A percentile compares a stretch with the other conserved stretches of the same genome.
phyloP scores from a whole-genome alignment of 1,284 basidiomycete species.

The Puccinia triticina region DNA sequence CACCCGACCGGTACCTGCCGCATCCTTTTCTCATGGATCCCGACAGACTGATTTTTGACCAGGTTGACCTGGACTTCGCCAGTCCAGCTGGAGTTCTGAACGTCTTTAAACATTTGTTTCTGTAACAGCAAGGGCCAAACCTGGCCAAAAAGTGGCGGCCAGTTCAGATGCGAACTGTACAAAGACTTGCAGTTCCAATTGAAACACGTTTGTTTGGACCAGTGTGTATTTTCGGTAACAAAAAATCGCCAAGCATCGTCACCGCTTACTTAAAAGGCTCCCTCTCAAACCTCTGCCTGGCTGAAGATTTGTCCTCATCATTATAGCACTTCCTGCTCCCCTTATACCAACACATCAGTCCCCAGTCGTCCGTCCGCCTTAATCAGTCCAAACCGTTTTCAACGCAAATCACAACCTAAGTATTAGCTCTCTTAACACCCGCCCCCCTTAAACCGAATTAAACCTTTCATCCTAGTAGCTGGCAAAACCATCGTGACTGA shows the following conservation, averaged over 20 bases:
- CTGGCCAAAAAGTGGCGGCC: background rate
- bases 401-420: background rate
- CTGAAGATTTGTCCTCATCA: too few species aligned
- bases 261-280: too few species aligned
- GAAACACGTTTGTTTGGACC: background rate
- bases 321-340: too few species aligned
- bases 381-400: background rate
- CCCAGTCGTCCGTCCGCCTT: too few species aligned
- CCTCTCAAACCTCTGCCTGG: too few species aligned
- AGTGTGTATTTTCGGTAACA: too few species aligned
- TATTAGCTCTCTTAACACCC: background rate
- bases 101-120: too few species aligned
- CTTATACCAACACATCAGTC: background rate
- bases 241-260: background rate
- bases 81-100: too few species aligned
- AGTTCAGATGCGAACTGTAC: slow-evolving; percentile 5
- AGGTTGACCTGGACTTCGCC: too few species aligned
- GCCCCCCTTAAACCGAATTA: background rate
- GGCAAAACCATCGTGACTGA: too few species aligned
- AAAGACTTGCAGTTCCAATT: background rate
- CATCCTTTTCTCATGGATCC: background rate
- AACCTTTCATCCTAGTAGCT: background rate
- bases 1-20: background rate
- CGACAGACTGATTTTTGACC: too few species aligned
- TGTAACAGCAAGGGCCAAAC: background rate